These are phyloP conservation scores for Apiotrichum brassicae DNA, from an alignment of 1,284 basidiomycete species.

Conservation along the genomic window DNA sequence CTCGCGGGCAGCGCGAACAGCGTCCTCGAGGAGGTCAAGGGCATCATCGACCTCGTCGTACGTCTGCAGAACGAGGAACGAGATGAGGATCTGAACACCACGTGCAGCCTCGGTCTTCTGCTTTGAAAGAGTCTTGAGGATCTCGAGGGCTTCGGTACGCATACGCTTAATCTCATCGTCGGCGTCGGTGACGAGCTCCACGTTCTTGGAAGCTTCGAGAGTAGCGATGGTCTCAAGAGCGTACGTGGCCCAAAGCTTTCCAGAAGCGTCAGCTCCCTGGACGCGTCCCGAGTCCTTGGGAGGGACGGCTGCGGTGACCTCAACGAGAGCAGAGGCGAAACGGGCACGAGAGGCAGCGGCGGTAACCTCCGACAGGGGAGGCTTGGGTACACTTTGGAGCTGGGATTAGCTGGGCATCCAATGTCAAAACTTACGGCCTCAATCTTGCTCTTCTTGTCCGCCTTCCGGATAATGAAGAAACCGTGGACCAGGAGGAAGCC, in stretches of 20 bases:
- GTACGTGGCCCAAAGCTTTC: conserved; percentile 72
- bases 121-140: conserved; percentile 49
- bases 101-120: conserved; percentile 52
- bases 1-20: conserved; percentile 7
- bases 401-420: conserved; percentile 45
- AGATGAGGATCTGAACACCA: conserved; percentile 65
- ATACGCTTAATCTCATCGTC: conserved; percentile 57
- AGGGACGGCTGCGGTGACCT: conserved; percentile 57
- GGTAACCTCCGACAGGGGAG: conserved; percentile 65
- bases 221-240: conserved; percentile 57
- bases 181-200: conserved; percentile 53
- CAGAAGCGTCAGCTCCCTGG: conserved; percentile 60
- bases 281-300: conserved; percentile 26
- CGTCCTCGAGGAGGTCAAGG: conserved; percentile 55
- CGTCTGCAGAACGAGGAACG: conserved; percentile 62
- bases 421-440: conserved; percentile 17
- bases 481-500: conserved; percentile 80
- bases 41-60: conserved; percentile 61
- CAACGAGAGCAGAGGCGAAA: conserved; percentile 32
- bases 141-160: conserved; percentile 52
- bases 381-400: conserved; percentile 60
- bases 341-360: conserved; percentile 46
- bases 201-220: conserved; percentile 61
- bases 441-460: conserved; percentile 61
- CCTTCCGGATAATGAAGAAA: conserved; percentile 66